Percentiles rank a stretch among this genome's conserved stretches.
These are phyloP conservation scores for Trebouxia sp. DNA, from an alignment of 139 green algal species.

Conservation along the genomic window DNA sequence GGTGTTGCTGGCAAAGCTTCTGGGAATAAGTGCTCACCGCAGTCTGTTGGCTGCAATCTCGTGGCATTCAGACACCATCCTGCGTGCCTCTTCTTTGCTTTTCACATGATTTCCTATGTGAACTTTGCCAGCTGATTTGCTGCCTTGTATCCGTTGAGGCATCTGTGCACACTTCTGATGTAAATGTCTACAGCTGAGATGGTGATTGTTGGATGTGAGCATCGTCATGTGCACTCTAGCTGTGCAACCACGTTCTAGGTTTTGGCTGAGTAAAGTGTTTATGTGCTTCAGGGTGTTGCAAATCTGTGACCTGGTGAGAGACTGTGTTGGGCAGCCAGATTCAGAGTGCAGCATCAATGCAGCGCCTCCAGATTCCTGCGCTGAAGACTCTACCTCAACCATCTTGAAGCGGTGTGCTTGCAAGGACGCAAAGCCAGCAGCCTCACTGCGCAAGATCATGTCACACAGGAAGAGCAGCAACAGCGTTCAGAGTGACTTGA, in stretches of 20 bases:
- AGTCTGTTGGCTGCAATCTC: too few relatives aligned
- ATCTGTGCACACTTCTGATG: too few relatives aligned
- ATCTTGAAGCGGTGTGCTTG: constrained; percentile 34
- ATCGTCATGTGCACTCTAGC: too few relatives aligned
- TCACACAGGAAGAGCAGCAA: constrained; percentile 14
- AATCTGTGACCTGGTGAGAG: constrained; percentile 52
- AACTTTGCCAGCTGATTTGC: too few relatives aligned
- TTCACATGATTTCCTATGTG: too few relatives aligned
- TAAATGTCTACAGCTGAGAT: too few relatives aligned
- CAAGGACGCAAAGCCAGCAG: constrained; percentile 42
- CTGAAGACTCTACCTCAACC: constrained; percentile 24
- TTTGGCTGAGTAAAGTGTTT: not conserved
- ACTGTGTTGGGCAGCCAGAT: constrained; percentile 49
- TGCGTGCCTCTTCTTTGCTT: too few relatives aligned
- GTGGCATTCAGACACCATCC: too few relatives aligned
- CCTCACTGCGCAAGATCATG: constrained; percentile 39
- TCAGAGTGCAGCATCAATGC: constrained; percentile 43
- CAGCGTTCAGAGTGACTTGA: constrained; percentile 17
- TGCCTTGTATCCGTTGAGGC: too few relatives aligned
- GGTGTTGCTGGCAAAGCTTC: not conserved
- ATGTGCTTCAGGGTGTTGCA: constrained; percentile 40
- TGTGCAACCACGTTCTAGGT: not conserved
- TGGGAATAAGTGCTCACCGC: too few relatives aligned
- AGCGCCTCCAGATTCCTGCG: constrained; percentile 36
- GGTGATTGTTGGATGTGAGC: too few relatives aligned